Percentiles rank a stretch among this genome's conserved stretches.
Conservation (phyloP, 2,329 filamentous ascomycete genomes). For the Verticillium tricorpus region DNA sequence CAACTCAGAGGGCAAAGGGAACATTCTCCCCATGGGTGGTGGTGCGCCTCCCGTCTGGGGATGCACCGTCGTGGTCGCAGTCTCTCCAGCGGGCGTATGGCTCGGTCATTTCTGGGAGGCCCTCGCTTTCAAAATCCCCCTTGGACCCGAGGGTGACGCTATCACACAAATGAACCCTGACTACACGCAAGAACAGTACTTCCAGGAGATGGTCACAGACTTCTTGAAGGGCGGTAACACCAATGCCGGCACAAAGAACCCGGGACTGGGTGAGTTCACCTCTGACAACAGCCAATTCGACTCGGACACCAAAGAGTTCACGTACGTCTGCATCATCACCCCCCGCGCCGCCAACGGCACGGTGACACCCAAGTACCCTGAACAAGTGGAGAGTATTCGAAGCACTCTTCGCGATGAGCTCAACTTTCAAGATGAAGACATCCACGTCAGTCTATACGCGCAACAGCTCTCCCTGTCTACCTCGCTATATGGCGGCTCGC, state of each 20-base stretch:
- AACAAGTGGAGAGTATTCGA: neutral
- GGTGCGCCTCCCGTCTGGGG: slow-evolving; percentile 6
- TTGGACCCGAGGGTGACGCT: neutral
- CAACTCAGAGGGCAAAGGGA: neutral
- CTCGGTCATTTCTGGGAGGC: slow-evolving; percentile 5
- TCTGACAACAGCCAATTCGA: neutral
- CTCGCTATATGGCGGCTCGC: neutral
- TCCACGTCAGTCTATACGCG: neutral
- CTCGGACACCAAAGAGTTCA: neutral
- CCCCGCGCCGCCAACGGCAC: neutral
- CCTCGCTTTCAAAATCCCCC: neutral
- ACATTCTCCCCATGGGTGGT: neutral
- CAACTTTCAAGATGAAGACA: neutral
- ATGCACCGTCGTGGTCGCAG: slow-evolving; percentile 3
- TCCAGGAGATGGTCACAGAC: neutral
- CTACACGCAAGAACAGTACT: neutral
- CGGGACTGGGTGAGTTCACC: neutral
- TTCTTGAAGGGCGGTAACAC: neutral
- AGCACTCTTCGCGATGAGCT: neutral
- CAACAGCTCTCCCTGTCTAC: neutral
- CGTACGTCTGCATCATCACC: neutral
- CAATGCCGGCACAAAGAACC: neutral
- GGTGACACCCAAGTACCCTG: neutral
- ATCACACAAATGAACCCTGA: neutral
- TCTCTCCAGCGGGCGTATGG: slow-evolving; percentile 1